Evolutionary conservation across 768 basidiomycete genomes (phyloP).

Genomic region (Cubamyces sp.): DNA sequence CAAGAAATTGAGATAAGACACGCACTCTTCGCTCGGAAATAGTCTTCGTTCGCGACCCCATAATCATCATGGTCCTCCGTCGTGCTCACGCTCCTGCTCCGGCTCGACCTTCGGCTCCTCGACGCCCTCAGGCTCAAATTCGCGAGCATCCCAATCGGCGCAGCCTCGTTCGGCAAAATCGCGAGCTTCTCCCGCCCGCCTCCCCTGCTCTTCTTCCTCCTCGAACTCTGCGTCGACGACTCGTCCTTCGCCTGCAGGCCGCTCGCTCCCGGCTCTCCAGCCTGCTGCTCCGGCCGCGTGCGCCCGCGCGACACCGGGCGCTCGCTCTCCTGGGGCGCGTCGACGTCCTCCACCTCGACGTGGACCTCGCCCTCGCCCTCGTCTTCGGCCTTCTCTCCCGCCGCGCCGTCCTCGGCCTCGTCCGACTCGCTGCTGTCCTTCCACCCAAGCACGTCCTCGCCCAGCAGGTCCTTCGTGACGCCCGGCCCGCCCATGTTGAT

Average conservation of each 20-base stretch:
- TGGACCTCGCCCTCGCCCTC: constrained; percentile 35
- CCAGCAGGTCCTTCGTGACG: constrained; percentile 54
- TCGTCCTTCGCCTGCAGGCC: constrained; percentile 4
- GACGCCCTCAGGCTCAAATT: constrained; percentile 54
- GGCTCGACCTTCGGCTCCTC: constrained; percentile 29
- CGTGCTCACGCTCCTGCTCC: constrained; percentile 37
- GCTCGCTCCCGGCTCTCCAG: neutral
- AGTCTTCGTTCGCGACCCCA: constrained; percentile 69
- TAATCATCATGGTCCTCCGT: constrained; percentile 48
- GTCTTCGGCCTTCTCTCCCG: neutral
- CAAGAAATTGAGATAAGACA: constrained; percentile 3
- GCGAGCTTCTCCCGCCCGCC: constrained; percentile 47
- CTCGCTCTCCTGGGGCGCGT: constrained; percentile 42
- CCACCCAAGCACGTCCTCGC: constrained; percentile 46
- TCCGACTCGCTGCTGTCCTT: constrained; percentile 40
- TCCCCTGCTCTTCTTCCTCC: constrained; percentile 25
- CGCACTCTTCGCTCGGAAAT: constrained; percentile 65
- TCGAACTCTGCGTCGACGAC: constrained; percentile 21
- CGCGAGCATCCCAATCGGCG: constrained; percentile 81
- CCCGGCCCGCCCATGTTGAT: constrained; percentile 64
- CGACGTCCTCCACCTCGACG: constrained; percentile 31
- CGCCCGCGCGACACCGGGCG: constrained; percentile 23
- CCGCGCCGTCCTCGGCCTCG: constrained; percentile 26
- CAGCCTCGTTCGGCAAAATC: constrained; percentile 61
- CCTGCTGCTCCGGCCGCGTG: neutral